Percentiles rank a stretch among this genome's conserved stretches.
Evolutionary conservation across 495 filamentous ascomycete species (phyloP).

Genomic region (Talaromyces thailandensis): DNA sequence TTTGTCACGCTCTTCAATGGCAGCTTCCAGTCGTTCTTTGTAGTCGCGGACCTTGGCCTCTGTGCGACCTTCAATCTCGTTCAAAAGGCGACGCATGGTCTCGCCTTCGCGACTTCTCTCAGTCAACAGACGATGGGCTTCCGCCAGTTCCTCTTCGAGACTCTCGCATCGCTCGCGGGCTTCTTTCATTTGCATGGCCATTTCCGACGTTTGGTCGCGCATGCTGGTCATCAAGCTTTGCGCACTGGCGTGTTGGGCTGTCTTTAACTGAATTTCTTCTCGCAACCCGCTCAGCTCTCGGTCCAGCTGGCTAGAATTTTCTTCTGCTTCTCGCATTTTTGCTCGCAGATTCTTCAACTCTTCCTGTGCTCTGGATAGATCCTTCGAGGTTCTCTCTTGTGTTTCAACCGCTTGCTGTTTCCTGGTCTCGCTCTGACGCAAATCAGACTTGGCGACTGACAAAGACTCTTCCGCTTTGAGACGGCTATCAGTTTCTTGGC

Average conservation of each 20-base stretch:
- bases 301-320: slow-evolving; percentile 53
- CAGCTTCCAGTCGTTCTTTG: slow-evolving; percentile 79
- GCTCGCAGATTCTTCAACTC: slow-evolving; percentile 55
- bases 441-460: slow-evolving; percentile 59
- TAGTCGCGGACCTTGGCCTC: slow-evolving; percentile 78
- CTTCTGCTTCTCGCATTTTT: slow-evolving; percentile 61
- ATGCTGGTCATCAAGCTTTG: slow-evolving; percentile 82
- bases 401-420: slow-evolving; percentile 67
- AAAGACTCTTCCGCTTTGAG: slow-evolving; percentile 69
- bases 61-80: slow-evolving; percentile 75
- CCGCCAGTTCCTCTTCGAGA: slow-evolving; percentile 87
- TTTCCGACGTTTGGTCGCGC: slow-evolving; percentile 82
- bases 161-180: slow-evolving; percentile 71
- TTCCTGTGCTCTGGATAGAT: slow-evolving; percentile 61
- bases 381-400: slow-evolving; percentile 55
- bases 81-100: slow-evolving; percentile 84
- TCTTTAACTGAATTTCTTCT: slow-evolving; percentile 78
- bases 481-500: slow-evolving; percentile 62
- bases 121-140: slow-evolving; percentile 76
- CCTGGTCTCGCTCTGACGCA: slow-evolving; percentile 65
- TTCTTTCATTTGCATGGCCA: slow-evolving; percentile 91
- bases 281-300: slow-evolving; percentile 56
- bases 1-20: slow-evolving; percentile 83
- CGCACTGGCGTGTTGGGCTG: slow-evolving; percentile 73
- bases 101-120: slow-evolving; percentile 93